Evolutionary conservation across 805 yeast genomes (phyloP).

Genomic region (Starmerella davenportii): DNA sequence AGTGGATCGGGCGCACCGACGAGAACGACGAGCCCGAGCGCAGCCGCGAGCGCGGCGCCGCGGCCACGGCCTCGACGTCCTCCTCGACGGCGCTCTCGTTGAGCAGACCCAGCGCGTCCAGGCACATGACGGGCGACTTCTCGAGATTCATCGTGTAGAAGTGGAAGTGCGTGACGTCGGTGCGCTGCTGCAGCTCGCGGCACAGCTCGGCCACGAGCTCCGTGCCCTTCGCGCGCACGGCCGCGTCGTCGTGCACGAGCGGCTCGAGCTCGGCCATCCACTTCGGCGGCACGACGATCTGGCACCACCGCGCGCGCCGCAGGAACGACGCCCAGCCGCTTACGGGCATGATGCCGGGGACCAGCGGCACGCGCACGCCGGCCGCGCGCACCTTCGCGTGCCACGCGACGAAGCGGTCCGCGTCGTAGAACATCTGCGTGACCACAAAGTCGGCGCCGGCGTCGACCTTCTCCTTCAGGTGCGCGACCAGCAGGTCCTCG

Average conservation of each 20-base stretch:
- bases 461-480: conserved; percentile 73
- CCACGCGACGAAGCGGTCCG: conserved; percentile 70
- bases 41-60: conserved; percentile 7
- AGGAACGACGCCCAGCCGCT: conserved; percentile 84
- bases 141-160: conserved; percentile 96
- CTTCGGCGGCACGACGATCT: conserved; percentile 56
- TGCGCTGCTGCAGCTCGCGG: conserved; percentile 39
- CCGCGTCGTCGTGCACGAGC: conserved; percentile 74
- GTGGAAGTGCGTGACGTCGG: conserved; percentile 68
- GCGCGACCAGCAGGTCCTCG: conserved; percentile 34
- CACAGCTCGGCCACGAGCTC: conserved; percentile 75
- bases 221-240: conserved; percentile 73
- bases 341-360: conserved; percentile 98
- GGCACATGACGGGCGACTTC: conserved; percentile 70
- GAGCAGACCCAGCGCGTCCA: conserved; percentile 49
- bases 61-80: conserved; percentile 20
- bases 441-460: conserved; percentile 87
- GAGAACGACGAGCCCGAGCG: conserved; percentile 7
- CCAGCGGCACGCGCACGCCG: conserved; percentile 71
- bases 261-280: conserved; percentile 58
- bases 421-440: conserved; percentile 96
- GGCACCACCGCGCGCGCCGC: conserved; percentile 91
- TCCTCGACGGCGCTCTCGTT: conserved; percentile 12
- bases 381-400: conserved; percentile 46
- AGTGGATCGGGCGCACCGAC: conserved; percentile 74